Percentiles rank a stretch among this genome's conserved stretches.
Conservation (phyloP, 768 basidiomycete species). For the Leccinum ochraceum region DNA sequence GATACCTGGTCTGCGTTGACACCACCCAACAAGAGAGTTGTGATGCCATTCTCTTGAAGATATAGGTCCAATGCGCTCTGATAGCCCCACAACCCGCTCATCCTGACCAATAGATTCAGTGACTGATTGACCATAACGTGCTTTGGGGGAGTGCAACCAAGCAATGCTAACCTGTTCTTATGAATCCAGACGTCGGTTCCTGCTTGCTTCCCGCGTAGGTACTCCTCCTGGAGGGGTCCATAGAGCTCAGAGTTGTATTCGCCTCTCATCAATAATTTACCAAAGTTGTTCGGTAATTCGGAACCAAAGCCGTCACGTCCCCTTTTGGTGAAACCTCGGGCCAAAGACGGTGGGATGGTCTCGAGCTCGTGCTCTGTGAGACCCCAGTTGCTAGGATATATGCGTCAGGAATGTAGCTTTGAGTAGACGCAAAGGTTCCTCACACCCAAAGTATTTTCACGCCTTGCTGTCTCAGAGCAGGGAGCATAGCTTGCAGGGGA, state of each 20-base stretch:
- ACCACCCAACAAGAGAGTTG: slow-evolving; percentile 60
- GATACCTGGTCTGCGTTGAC: slow-evolving; percentile 68
- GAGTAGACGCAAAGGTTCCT: slow-evolving; percentile 19
- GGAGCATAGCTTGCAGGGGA: slow-evolving; percentile 50
- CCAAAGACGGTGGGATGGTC: slow-evolving; percentile 60
- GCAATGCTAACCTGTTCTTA: slow-evolving; percentile 54
- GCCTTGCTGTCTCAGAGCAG: slow-evolving; percentile 47
- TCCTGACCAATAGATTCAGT: slow-evolving; percentile 36
- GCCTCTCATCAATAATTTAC: slow-evolving; percentile 58
- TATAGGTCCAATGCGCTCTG: slow-evolving; percentile 64
- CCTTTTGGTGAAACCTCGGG: slow-evolving; percentile 54
- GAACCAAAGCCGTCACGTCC: slow-evolving; percentile 55
- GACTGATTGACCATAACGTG: not conserved
- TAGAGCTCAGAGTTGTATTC: slow-evolving; percentile 61
- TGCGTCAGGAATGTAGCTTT: not conserved
- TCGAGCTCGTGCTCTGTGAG: slow-evolving; percentile 62
- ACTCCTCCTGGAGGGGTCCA: slow-evolving; percentile 60
- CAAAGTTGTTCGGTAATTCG: slow-evolving; percentile 52
- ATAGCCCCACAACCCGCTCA: slow-evolving; percentile 67
- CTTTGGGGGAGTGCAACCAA: not conserved
- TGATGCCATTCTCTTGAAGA: slow-evolving; percentile 62
- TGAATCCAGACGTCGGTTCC: slow-evolving; percentile 74
- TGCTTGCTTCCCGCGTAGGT: slow-evolving; percentile 47
- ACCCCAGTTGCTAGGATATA: slow-evolving; percentile 60
- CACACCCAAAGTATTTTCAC: slow-evolving; percentile 69